A percentile compares a stretch with the other conserved stretches of the same genome.
phyloP scores from a whole-genome alignment of 192 early-diverging fungal genomes.

The Coemansia sp. region DNA sequence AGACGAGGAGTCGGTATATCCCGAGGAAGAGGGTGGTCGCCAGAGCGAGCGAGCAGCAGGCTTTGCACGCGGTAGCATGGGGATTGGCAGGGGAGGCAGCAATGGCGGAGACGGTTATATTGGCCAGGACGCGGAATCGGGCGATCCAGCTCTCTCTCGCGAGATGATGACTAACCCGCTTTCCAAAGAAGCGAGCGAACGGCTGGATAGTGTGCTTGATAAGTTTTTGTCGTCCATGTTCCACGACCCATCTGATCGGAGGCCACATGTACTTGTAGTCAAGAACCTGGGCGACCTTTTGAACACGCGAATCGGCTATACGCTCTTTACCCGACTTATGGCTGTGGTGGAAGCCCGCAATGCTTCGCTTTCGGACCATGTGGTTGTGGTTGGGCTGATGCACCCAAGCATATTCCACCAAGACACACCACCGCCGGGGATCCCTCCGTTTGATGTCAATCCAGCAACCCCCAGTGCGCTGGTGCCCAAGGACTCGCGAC shows the following conservation, averaged over 20 bases:
- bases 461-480: slow-evolving; percentile 43
- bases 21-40: slow-evolving; percentile 9
- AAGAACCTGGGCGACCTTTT: slow-evolving; percentile 53
- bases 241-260: slow-evolving; percentile 7
- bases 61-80: slow-evolving; percentile 16
- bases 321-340: slow-evolving; percentile 42
- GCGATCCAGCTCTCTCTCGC: slow-evolving; percentile 41
- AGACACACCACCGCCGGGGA: slow-evolving; percentile 39
- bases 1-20: slow-evolving; percentile 14
- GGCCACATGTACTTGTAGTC: slow-evolving; percentile 37
- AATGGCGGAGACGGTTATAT: neutral
- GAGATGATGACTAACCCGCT: slow-evolving; percentile 56
- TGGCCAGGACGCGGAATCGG: slow-evolving; percentile 7
- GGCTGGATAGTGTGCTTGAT: slow-evolving; percentile 27
- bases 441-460: slow-evolving; percentile 52
- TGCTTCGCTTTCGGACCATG: slow-evolving; percentile 6
- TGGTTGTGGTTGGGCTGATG: slow-evolving; percentile 42
- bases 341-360: slow-evolving; percentile 22
- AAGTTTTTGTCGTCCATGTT: slow-evolving; percentile 25
- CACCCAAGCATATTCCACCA: slow-evolving; percentile 52
- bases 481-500: slow-evolving; percentile 28
- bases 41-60: slow-evolving; percentile 13
- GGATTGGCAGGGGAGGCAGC: slow-evolving; percentile 12
- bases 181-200: slow-evolving; percentile 29
- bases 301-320: slow-evolving; percentile 53